Base-by-base conservation (phyloP, 2,329 filamentous ascomycete species). In the Aureobasidium sp. region DNA sequence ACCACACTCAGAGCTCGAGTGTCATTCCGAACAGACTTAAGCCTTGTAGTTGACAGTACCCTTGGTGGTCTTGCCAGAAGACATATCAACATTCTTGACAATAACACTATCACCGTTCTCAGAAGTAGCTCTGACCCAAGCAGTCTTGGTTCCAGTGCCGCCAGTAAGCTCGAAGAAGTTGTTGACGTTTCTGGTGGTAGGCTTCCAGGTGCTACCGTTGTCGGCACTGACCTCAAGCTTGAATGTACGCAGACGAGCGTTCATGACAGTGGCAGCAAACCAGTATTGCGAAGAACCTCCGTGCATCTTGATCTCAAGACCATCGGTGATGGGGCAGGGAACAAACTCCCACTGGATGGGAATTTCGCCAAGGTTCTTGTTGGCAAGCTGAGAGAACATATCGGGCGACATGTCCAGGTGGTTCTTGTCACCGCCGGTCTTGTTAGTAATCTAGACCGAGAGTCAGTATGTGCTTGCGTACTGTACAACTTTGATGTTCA, bases 261-360 rank as follows among this genome's bases (percentile, higher is more conserved):
- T 87, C 68, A 86, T 77, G 47, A 87, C 84, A 71, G 88, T 86
- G 78, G 85, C 84, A 52, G 77, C 78, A 74, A 84, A 84, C 81
- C 81, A 84, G 71, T 78, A 78, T 34, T 72, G 69, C 5, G 78
- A 81, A 3, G 79, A 78, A 27, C 80, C 80, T 26, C 76, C 74
- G 70, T 84, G 84, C 73, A 82, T 82, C 71, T 79, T 77, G 27
- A 84, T 74, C 50, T 75, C 67, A 10, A 85, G 71, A 1, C 81
- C 78, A 0, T 74, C 72, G 52, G 76, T 76, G 68, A 84, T 81
- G 47, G 78, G 79, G 67, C 82, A 84, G 24, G 77, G 68, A 12
- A 82, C 77, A 64, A 77, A 76, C 39, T 77, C 70, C 80, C 81
- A 84, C 5, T 50, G 24, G 26, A 60, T 60, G 26, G 43, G 44